Percentiles rank a stretch among this genome's conserved stretches.
These are phyloP conservation scores for Saccharum spontaneum DNA, from an alignment of 176 grass and related monocot genomes.

Conservation along the genomic window DNA sequence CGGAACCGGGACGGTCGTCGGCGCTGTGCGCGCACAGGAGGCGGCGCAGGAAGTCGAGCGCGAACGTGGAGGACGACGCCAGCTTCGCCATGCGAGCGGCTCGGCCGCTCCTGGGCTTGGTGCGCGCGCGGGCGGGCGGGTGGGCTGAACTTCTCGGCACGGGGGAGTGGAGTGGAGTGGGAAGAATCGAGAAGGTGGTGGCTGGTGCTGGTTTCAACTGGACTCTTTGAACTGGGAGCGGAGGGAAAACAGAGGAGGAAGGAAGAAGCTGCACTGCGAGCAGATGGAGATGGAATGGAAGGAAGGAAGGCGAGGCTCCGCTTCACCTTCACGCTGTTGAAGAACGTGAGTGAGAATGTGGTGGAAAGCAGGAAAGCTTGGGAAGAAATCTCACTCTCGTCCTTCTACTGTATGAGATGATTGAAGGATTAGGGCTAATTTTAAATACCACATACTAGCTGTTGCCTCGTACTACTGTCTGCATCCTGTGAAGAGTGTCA, in stretches of 20 bases:
- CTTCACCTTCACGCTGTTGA: neutral
- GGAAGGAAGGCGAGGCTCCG: too few relatives aligned
- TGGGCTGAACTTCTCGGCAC: neutral
- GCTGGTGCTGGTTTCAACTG: too few relatives aligned
- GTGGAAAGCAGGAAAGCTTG: too few relatives aligned
- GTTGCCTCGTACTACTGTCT: too few relatives aligned
- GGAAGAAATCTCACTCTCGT: too few relatives aligned
- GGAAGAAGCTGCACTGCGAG: neutral
- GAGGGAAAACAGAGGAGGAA: neutral
- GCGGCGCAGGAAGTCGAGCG: constrained; percentile 54
- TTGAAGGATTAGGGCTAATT: too few relatives aligned
- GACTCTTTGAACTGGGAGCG: neutral
- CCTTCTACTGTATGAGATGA: too few relatives aligned
- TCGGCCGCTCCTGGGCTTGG: neutral
- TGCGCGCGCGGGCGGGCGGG: neutral
- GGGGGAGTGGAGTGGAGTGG: neutral
- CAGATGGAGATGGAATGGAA: neutral
- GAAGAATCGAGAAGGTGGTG: neutral
- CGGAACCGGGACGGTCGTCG: neutral
- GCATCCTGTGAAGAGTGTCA: too few relatives aligned
- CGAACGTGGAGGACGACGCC: constrained; percentile 36
- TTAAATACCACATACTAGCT: too few relatives aligned
- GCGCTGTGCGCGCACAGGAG: constrained; percentile 52
- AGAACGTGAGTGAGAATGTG: neutral
- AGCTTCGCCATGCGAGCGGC: constrained; percentile 48